Conservation (phyloP, 352 stramenopile genomes). For the Globisporangium megalacanthum region DNA sequence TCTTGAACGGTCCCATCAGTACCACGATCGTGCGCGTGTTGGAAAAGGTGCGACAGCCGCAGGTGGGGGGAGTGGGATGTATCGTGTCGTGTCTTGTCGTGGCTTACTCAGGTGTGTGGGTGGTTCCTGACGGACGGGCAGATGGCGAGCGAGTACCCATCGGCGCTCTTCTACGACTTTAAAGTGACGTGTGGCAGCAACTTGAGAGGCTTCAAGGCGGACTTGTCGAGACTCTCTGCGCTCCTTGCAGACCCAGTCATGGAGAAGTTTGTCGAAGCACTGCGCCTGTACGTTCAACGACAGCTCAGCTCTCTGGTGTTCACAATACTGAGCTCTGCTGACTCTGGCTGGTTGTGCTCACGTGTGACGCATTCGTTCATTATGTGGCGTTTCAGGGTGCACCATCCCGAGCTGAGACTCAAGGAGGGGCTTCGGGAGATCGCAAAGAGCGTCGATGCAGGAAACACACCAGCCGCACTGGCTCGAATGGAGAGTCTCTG, state of each 20-base stretch:
- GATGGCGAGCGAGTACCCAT: constrained; percentile 70
- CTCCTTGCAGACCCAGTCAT: constrained; percentile 63
- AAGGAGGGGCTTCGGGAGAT: constrained; percentile 76
- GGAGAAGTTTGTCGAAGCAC: constrained; percentile 76
- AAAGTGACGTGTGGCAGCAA: constrained; percentile 51
- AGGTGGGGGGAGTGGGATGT: too few species aligned
- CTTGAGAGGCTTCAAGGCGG: constrained; percentile 27
- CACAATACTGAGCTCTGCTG: too few species aligned
- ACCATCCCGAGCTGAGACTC: constrained; percentile 73
- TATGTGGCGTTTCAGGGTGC: constrained; percentile 35
- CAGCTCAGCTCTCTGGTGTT: neutral
- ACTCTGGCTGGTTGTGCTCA: neutral
- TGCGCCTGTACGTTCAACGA: constrained; percentile 46
- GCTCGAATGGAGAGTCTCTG: constrained; percentile 36
- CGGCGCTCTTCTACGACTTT: constrained; percentile 81
- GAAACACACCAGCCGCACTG: constrained; percentile 25
- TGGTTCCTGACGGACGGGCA: constrained; percentile 11
- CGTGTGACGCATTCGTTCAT: neutral
- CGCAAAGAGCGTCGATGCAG: constrained; percentile 52
- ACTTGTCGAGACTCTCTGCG: constrained; percentile 42
- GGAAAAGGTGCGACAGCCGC: constrained; percentile 75
- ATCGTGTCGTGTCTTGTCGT: too few species aligned
- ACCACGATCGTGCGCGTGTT: constrained; percentile 53
- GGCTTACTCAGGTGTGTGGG: too few species aligned
- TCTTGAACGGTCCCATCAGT: constrained; percentile 52